These are phyloP conservation scores for Cladorrhinum sp. DNA, from an alignment of 2,329 filamentous ascomycete species.

Conservation along the genomic window DNA sequence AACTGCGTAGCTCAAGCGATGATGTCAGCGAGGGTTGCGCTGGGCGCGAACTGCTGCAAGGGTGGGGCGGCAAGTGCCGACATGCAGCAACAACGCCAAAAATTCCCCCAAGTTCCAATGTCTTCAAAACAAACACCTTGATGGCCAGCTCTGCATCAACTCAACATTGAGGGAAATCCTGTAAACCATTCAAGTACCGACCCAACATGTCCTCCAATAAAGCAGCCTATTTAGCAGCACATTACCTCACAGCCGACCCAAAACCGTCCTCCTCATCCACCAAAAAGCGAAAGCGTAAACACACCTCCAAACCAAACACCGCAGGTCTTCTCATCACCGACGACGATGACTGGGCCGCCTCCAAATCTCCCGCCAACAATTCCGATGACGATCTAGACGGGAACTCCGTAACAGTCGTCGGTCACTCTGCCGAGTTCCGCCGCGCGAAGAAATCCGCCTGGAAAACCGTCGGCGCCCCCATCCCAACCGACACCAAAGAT, in stretches of 20 bases:
- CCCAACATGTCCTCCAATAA: constrained; percentile 56
- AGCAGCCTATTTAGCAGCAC: constrained; percentile 83
- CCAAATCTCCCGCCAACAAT: constrained; percentile 43
- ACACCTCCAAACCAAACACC: constrained; percentile 46
- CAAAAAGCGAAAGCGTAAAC: constrained; percentile 60
- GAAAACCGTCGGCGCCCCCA: constrained; percentile 63
- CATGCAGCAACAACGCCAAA: not conserved
- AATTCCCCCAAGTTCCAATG: not conserved
- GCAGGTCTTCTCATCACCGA: constrained; percentile 62
- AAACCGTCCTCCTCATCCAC: constrained; percentile 43
- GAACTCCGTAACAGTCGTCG: constrained; percentile 42
- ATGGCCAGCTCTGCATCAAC: not conserved
- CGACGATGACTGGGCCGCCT: constrained; percentile 57
- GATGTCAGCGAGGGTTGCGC: not conserved
- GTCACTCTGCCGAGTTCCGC: constrained; percentile 61
- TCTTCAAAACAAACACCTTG: not conserved
- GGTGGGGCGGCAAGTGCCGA: not conserved
- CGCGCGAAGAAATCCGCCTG: constrained; percentile 76
- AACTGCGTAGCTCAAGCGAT: not conserved
- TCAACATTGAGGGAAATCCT: not conserved
- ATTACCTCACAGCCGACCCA: constrained; percentile 72
- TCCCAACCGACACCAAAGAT: constrained; percentile 28
- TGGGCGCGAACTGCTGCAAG: constrained; percentile 1
- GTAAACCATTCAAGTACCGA: not conserved
- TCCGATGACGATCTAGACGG: constrained; percentile 48